Evolutionary conservation across 2,329 filamentous ascomycete genomes (phyloP).

Genomic region (Trichoderma harzianum): DNA sequence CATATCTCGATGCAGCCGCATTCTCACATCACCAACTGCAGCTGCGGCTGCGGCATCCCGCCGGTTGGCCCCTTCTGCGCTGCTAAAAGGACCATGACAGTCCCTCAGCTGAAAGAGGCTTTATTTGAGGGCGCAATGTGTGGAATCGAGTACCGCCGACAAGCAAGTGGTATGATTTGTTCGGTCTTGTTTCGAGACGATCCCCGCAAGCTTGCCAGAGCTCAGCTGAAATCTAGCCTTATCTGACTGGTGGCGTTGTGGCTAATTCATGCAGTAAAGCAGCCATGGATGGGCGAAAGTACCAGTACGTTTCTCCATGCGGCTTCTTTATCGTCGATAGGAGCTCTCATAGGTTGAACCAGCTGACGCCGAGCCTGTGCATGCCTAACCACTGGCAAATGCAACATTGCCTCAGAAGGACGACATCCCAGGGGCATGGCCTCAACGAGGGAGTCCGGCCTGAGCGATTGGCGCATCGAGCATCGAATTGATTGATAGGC

Average conservation of each 20-base stretch:
- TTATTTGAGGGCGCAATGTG: background rate
- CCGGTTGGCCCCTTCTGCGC: background rate
- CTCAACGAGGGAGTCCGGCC: background rate
- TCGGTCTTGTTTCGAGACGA: conserved; percentile 8
- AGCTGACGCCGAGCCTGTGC: conserved; percentile 3
- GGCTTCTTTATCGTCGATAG: background rate
- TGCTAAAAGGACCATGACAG: background rate
- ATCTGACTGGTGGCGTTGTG: conserved; percentile 11
- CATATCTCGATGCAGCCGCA: background rate
- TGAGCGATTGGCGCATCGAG: conserved; percentile 2
- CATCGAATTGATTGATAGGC: background rate
- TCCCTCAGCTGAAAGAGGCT: background rate
- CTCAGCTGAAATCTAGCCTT: conserved; percentile 15
- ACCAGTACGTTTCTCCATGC: background rate
- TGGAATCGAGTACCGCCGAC: background rate
- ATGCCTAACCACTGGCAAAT: background rate
- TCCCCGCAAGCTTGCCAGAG: conserved; percentile 7
- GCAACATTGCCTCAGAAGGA: background rate
- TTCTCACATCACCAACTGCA: background rate
- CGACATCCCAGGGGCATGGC: background rate
- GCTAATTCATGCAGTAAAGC: conserved; percentile 3
- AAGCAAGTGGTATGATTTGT: background rate
- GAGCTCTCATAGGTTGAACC: background rate
- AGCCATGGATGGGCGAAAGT: background rate
- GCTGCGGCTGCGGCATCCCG: background rate